Evolutionary conservation across 2,329 filamentous ascomycete genomes (phyloP), one percentile per base, ranked within the genome.

Genomic region (Diaporthe helianthi): DNA sequence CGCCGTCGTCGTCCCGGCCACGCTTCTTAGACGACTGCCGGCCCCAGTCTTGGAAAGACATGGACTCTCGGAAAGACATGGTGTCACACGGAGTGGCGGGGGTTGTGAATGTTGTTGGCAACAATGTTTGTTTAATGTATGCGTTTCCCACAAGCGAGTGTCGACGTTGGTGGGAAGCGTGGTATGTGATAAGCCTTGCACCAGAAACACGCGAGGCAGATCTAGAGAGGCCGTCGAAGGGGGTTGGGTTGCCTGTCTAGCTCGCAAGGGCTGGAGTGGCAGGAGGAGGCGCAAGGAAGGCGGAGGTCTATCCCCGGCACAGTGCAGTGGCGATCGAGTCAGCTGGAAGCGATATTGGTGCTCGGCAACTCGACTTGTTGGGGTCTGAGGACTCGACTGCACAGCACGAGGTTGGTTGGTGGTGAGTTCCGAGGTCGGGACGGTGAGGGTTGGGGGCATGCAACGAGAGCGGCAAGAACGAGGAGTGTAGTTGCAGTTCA

Each of bases 21-120:
- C 84, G 79, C 78, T 86, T 86, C 65, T 83, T 79, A 63, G 78
- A 77, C 24, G 75, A 72, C 38, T 83, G 72, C 38, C 82, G 80
- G 47, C 78, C 73, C 77, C 74, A 79, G 49, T 80, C 75, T 33
- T 76, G 73, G 61, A 77, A 77, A 73, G 82, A 80, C 81, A 84
- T 84, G 70, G 51, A n/a, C n/a, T 80, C 75, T 33, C 76, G 73
- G 61, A 77, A 77, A 73, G 82, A 80, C 81, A 84, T 84, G 70
- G 51, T 76, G 72, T 38, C 36, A 38, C 36, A 49, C 29, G 29
- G 29, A 63, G 41, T 8, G n/a, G 29, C 29, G 19, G 58, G 58
- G 13, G 41, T 29, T 38, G 46, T 60, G 52, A 13, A n/a, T n/a
- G n/a, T 64, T 60, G 51, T 36, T 49, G 52, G n/a, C 46, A 51